Evolutionary conservation across 208 protist species (phyloP), one percentile per base, ranked within the genome.

Genomic region (Leptomonas seymouri): DNA sequence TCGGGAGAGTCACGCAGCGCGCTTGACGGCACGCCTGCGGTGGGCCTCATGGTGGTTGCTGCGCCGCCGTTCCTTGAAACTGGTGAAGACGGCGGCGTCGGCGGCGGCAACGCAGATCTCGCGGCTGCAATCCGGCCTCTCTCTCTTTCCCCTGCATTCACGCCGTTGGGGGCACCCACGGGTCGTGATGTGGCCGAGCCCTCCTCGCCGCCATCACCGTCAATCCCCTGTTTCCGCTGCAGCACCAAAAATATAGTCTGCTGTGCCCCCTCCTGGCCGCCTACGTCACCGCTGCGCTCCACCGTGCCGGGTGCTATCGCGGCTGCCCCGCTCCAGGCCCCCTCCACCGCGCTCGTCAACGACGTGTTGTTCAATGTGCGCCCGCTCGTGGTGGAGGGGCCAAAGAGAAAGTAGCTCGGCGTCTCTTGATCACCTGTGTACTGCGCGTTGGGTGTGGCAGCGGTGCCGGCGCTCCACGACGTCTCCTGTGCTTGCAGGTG

Each of bases 381-480:
- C 2, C 21, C 34, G 39, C 23, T 62, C 23, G 56, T 62, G 7
- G 56, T 49, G 14, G 56, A 62, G 12, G 56, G 56, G 11, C 56
- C 56, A 34, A 50, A 49, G 56, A 62, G 56, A n/a, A 62, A 25
- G n/a, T 30, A 62, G 23, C 56, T 62, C 39, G 56, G 41, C 15
- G 25, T 36, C 39, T 30, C 56, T 8, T 49, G 56, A 18, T 62
- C 31, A 8, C 23, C 54, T 2, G 6, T 20, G 30, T 28, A 7
- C 28, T 9, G 48, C 9, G 55, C 55, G 55, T 59, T 59, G 55
- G 36, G 55, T 45, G 55, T 45, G 55, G 15, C 7, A 7, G 20
- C 55, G 12, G 55, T 27, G 55, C 55, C 28, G 36, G 34, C 18
- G 55, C 28, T 15, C 8, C 28, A 15, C 4, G 51, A 57, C 23